Base-by-base conservation (phyloP, 1,284 basidiomycete genomes). In the Polyporus tsugae region DNA sequence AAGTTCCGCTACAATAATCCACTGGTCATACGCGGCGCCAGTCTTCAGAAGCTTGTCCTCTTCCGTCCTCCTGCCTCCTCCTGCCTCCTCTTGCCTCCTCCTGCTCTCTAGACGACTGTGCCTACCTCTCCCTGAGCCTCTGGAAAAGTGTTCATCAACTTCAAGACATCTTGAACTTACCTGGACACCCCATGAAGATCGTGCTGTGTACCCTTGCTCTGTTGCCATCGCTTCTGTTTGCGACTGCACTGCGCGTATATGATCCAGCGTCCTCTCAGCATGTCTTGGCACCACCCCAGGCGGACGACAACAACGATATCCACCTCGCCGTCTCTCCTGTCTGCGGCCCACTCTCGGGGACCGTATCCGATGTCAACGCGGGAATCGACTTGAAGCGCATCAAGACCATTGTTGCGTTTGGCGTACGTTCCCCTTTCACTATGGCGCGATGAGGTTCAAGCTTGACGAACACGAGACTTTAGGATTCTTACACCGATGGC, bases 351-450 rank as follows among this genome's bases (percentile, higher is more conserved):
- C 68, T 82, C 0, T 71, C 69, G 33, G 81, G 80, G 0, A 76
- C 73, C 25, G 74, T 77, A 11, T 73, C 80, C 4, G 82, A 84
- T 65, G 77, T 82, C 6, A 84, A 82, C 62, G 80, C 80, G 0
- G 83, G 82, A 0, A 68, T 84, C 2, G 63, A 73, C 17, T 72
- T 80, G 4, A 60, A 66, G 6, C 62, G 65, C 0, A 75, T 81
- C 66, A 80, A 80, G 70, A 84, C 81, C 22, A 79, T 84, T 35
- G 82, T 84, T n/a, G 79, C 82, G 1, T 83, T 82, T 63, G 81
- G 81, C 7, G 80, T 82, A 68, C 9, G 77, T 75, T 7, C 33
- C 35, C 6, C 53, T 36, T 41, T 35, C 35, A 60, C n/a, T 19
- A 4, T 22, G 2, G 2, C 29, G 29, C 29, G 1, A 41, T 13